phyloP scores from a whole-genome alignment of 441 rosid species.

The Populus trichocarpa region DNA sequence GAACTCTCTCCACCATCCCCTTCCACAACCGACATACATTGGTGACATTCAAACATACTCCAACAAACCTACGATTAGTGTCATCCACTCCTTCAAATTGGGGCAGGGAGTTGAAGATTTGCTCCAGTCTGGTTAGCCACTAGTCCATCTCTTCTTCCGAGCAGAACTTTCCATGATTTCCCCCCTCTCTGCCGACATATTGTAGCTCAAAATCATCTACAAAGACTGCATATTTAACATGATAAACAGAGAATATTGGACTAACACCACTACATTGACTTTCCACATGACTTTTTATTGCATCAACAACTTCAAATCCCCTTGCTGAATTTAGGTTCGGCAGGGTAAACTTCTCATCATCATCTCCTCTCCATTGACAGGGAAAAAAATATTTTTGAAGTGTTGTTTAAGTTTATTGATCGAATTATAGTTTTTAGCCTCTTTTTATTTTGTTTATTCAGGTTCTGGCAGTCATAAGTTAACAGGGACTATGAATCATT shows the following conservation, averaged over 20 bases:
- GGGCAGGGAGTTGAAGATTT: conserved; percentile 35
- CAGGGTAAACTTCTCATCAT: conserved; percentile 36
- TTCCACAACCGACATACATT: conserved; percentile 23
- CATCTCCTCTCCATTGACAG: conserved; percentile 15
- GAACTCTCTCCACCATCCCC: too few species aligned
- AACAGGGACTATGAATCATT: too few species aligned
- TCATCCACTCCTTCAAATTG: conserved; percentile 31
- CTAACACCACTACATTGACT: conserved; percentile 37
- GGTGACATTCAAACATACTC: conserved; percentile 45
- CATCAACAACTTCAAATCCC: conserved; percentile 48
- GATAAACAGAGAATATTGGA: too few species aligned
- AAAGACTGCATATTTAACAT: not conserved
- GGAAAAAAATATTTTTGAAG: too few species aligned
- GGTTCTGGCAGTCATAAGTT: too few species aligned
- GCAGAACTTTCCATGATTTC: conserved; percentile 47
- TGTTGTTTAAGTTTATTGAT: too few species aligned
- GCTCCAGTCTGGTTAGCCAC: conserved; percentile 37
- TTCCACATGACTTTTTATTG: conserved; percentile 51
- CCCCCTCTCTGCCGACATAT: conserved; percentile 54
- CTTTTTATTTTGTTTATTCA: too few species aligned
- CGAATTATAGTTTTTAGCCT: too few species aligned
- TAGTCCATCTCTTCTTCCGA: conserved; percentile 62
- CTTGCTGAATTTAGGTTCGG: conserved; percentile 31
- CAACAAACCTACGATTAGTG: conserved; percentile 37
- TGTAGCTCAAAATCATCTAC: not conserved